Evolutionary conservation across 1,139 yeast species (phyloP).

Genomic region (Meyerozyma sp.): DNA sequence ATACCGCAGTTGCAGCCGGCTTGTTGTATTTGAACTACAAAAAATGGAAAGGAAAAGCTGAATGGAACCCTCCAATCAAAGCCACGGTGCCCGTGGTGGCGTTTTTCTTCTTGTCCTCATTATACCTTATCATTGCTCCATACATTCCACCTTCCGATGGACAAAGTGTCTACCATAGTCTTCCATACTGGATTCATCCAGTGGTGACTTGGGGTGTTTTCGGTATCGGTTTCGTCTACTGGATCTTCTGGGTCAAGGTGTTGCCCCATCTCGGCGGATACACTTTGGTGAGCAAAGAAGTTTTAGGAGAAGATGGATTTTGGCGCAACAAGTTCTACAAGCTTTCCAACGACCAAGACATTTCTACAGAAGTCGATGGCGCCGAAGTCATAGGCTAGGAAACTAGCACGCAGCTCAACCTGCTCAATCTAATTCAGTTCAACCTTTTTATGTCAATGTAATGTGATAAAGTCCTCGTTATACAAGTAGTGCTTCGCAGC

Average conservation of each 20-base stretch:
- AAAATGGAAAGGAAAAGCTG: conserved; percentile 43
- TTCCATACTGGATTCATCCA: conserved; percentile 80
- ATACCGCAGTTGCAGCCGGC: conserved; percentile 42
- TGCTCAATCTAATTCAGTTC: background rate
- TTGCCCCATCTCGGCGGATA: conserved; percentile 60
- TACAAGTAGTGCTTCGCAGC: too few relatives aligned
- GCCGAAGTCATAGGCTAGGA: background rate
- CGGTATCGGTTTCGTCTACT: conserved; percentile 64
- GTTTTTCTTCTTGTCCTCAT: conserved; percentile 64
- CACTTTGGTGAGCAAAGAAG: conserved; percentile 50
- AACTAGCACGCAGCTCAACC: background rate
- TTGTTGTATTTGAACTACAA: conserved; percentile 40
- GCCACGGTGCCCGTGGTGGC: conserved; percentile 59
- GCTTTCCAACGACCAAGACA: conserved; percentile 18
- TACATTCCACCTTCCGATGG: conserved; percentile 70
- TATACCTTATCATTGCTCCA: conserved; percentile 74
- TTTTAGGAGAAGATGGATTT: conserved; percentile 68
- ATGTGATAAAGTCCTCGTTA: too few relatives aligned
- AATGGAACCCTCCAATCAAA: conserved; percentile 73
- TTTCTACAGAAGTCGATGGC: background rate
- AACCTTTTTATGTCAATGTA: background rate
- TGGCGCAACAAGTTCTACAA: conserved; percentile 62
- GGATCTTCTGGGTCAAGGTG: conserved; percentile 61
- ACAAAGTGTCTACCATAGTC: conserved; percentile 56
- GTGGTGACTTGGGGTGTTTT: conserved; percentile 81